phyloP scores from a whole-genome alignment of 345 rosid species.

The Salix koriyanagi region DNA sequence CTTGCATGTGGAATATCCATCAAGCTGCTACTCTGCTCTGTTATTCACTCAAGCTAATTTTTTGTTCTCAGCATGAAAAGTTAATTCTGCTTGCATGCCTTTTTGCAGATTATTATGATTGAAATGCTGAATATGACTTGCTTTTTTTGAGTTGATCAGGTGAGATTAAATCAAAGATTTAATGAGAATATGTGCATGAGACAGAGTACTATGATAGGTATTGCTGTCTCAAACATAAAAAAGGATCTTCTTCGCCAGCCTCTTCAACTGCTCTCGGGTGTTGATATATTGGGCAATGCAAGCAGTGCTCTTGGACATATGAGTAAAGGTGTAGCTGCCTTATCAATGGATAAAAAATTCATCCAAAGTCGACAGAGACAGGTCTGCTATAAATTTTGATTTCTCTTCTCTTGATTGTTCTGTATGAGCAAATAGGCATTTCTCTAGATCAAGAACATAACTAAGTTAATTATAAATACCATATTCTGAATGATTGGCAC shows the following conservation, averaged over 20 bases:
- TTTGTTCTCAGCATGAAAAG: neutral
- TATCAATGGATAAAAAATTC: conserved; percentile 96
- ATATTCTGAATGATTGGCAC: neutral
- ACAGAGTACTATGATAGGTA: conserved; percentile 81
- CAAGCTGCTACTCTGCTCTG: neutral
- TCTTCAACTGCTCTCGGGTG: conserved; percentile 88
- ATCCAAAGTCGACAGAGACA: conserved; percentile 94
- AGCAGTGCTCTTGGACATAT: conserved; percentile 99
- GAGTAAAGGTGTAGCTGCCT: conserved; percentile 99
- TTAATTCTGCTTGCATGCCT: neutral
- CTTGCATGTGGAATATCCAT: neutral
- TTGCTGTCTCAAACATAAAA: conserved; percentile 68
- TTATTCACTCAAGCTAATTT: neutral
- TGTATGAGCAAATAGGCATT: neutral
- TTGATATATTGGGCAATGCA: conserved; percentile 96
- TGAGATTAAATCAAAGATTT: conserved; percentile 74
- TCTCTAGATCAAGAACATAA: neutral
- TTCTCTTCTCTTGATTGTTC: conserved; percentile 3
- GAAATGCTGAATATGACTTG: conserved; percentile 3
- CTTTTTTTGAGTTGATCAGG: conserved; percentile 44
- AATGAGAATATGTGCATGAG: conserved; percentile 88
- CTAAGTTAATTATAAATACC: neutral
- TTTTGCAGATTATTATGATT: conserved; percentile 9
- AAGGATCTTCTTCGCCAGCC: conserved; percentile 98
- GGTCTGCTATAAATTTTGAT: conserved; percentile 37